Evolutionary conservation across 345 rosid species (phyloP).

Genomic region (Brassica carinata): DNA sequence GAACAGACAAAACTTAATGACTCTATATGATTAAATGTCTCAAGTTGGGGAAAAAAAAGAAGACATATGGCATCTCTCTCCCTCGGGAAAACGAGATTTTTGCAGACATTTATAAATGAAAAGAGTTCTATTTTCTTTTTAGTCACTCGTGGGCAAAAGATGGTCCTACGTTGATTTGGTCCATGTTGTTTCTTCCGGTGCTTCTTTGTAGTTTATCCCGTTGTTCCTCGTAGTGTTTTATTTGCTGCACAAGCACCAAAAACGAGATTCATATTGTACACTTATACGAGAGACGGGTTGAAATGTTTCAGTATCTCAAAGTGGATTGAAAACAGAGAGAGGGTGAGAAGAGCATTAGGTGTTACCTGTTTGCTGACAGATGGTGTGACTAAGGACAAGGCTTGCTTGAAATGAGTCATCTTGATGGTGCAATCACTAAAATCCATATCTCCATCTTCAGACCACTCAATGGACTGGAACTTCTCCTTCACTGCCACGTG

Average conservation of each 20-base stretch:
- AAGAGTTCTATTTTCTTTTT: background rate
- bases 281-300: no score
- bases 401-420: conserved; percentile 23
- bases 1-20: background rate
- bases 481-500: conserved; percentile 65
- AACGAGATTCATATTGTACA: background rate
- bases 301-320: background rate
- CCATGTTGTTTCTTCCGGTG: conserved; percentile 12
- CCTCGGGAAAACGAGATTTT: background rate
- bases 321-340: background rate
- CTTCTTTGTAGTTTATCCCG: background rate
- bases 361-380: conserved; percentile 63
- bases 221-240: conserved; percentile 42
- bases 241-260: conserved; percentile 48
- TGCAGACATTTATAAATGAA: background rate
- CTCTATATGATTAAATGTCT: background rate
- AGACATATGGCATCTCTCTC: background rate
- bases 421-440: conserved; percentile 45
- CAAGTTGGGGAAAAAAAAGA: background rate
- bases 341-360: no score
- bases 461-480: background rate
- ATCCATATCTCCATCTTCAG: conserved; percentile 21
- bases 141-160: conserved; percentile 24
- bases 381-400: conserved; percentile 56
- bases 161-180: background rate